Percentiles rank a stretch among this genome's conserved stretches.
These are phyloP conservation scores for Tulasnella sp. DNA, from an alignment of 768 basidiomycete genomes.

Conservation along the genomic window DNA sequence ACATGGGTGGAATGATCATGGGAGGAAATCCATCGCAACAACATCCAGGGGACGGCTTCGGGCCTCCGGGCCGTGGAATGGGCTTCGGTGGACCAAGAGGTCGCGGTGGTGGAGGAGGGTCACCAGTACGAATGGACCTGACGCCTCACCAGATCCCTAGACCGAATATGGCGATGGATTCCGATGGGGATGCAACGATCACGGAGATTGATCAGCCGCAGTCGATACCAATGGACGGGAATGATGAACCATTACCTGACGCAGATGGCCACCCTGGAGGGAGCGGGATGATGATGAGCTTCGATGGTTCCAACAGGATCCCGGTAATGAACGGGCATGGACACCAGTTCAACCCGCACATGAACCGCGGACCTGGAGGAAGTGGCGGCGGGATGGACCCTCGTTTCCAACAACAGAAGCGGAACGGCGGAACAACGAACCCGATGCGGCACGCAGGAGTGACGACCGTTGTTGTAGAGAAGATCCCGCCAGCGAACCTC, in stretches of 20 bases:
- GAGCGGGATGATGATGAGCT: background rate
- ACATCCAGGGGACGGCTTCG: background rate
- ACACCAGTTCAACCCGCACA: no score
- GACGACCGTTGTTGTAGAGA: slow-evolving; percentile 84
- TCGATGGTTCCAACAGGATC: no score
- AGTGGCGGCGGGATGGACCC: no score
- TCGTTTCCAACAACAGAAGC: slow-evolving; percentile 29
- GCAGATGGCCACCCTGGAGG: background rate
- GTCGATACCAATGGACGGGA: no score
- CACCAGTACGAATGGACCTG: background rate
- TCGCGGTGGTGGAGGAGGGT: slow-evolving; percentile 23
- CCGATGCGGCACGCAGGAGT: slow-evolving; percentile 53
- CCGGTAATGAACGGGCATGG: no score
- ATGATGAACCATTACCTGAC: background rate
- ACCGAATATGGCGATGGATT: background rate
- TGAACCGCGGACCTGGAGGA: no score
- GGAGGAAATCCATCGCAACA: slow-evolving; percentile 27
- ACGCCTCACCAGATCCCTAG: slow-evolving; percentile 6
- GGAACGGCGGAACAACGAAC: slow-evolving; percentile 22
- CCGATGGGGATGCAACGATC: background rate
- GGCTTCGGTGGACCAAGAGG: background rate
- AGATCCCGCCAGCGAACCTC: slow-evolving; percentile 80
- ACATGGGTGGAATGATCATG: slow-evolving; percentile 35
- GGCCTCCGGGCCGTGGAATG: background rate
- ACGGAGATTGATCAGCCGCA: background rate